Conservation (phyloP, 106 monocot species). For the Dendrobium officinale region DNA sequence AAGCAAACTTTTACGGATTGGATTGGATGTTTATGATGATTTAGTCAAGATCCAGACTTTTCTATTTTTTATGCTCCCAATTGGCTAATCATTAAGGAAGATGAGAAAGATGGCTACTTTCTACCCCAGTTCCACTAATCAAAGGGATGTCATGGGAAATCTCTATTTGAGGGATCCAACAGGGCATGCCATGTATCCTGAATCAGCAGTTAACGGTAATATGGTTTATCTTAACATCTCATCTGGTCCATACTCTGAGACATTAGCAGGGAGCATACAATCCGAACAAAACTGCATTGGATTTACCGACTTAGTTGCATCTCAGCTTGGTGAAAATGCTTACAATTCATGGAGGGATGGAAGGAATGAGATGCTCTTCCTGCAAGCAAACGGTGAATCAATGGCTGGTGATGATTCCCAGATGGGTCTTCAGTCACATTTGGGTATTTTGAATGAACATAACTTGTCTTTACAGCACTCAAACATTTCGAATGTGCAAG, state of each 20-base stretch:
- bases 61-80: not conserved
- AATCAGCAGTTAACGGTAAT: slow-evolving; percentile 37
- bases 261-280: slow-evolving; percentile 27
- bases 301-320: slow-evolving; percentile 33
- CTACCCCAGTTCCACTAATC: slow-evolving; percentile 46
- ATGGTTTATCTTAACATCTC: slow-evolving; percentile 45
- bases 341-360: slow-evolving; percentile 44
- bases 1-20: not conserved
- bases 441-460: slow-evolving; percentile 39
- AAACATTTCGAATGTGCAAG: slow-evolving; percentile 38
- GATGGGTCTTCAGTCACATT: slow-evolving; percentile 37
- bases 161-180: slow-evolving; percentile 30
- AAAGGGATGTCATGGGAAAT: slow-evolving; percentile 45
- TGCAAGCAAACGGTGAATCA: slow-evolving; percentile 32
- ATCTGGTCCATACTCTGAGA: slow-evolving; percentile 39
- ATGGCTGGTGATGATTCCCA: slow-evolving; percentile 22
- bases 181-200: slow-evolving; percentile 22
- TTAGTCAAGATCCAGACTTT: slow-evolving; percentile 2
- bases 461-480: slow-evolving; percentile 37
- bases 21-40: not conserved
- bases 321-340: slow-evolving; percentile 30
- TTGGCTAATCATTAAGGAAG: slow-evolving; percentile 1
- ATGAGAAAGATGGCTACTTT: slow-evolving; percentile 58
- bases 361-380: slow-evolving; percentile 43
- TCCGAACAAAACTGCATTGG: slow-evolving; percentile 28